Evolutionary conservation across 225 moss, liverwort and hornwort species (phyloP), one percentile per base, ranked within the genome.

Genomic region (Anthoceros angustus): DNA sequence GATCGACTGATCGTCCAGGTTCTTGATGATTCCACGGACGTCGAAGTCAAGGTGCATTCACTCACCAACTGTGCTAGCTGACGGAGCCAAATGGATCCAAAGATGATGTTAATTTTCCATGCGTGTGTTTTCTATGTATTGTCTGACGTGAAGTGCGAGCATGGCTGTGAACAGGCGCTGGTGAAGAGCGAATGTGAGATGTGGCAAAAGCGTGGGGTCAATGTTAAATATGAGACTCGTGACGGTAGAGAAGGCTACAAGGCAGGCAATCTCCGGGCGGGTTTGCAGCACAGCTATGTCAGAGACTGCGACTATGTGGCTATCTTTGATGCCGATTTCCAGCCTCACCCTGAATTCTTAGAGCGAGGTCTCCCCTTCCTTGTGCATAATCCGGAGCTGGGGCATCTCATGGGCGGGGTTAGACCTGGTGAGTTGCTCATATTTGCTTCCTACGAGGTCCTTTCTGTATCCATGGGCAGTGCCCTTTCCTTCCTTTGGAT

Each of bases 291-390:
- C 62, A 90, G 86, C 8, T 90, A 94, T 25, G 94, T 94, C 21
- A 88, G 86, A 69, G 82, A 88, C 62, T 94, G 90, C 50, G 87
- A 94, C 65, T 94, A 79, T 74, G 94, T 94, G 41, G 74, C 90
- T 14, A 94, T 94, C 42, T 90, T 94, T 67, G 94, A 94, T 74
- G 94, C 94, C 14, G 94, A 94, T 74, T 94, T 94, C 42, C 90
- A 94, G 75, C 94, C 94, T 2, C 90, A 88, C 72, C 10, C 90
- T 12, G 90, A 94, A 65, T 94, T 94, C 68, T 75, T 94, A 55
- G 87, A 82, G 83, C 83, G 81, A 70, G 78, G 86, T 1, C 84
- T 94, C 76, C 90, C 87, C 9, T 90, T 90, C 68, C 90, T 94
- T 62, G 90, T 20, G 6, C 7, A 55, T 20, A 55, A 55, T 23